These are phyloP conservation scores for Saccharomycopsis synnaedendra DNA, from an alignment of 805 yeast species.

Conservation along the genomic window DNA sequence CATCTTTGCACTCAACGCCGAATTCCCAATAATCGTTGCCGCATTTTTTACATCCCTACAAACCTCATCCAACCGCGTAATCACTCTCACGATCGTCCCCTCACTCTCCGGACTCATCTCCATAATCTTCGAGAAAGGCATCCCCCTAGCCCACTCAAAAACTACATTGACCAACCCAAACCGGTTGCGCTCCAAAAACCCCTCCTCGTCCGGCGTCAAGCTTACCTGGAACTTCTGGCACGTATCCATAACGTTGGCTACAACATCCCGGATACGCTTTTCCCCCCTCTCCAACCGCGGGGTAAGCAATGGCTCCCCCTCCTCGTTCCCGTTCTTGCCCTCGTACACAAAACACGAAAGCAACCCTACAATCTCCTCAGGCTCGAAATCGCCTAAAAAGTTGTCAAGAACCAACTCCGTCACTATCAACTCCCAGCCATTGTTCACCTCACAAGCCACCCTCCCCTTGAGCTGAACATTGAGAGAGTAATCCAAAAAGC, in stretches of 20 bases:
- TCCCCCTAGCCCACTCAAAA: constrained; percentile 97
- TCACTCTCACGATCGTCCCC: constrained; percentile 94
- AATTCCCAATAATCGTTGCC: constrained; percentile 88
- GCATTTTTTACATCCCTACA: constrained; percentile 93
- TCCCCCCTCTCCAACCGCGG: constrained; percentile 74
- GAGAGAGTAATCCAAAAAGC: constrained; percentile 63
- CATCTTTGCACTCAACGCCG: constrained; percentile 83
- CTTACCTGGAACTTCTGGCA: constrained; percentile 61
- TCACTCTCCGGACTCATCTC: constrained; percentile 82
- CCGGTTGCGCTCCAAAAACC: constrained; percentile 70
- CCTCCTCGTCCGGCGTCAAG: constrained; percentile 74
- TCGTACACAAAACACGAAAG: constrained; percentile 89
- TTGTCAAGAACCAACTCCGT: constrained; percentile 88
- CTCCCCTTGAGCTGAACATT: constrained; percentile 78
- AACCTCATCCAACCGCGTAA: constrained; percentile 86
- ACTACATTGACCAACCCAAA: constrained; percentile 90
- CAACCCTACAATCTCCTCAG: constrained; percentile 94
- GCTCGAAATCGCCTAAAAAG: constrained; percentile 84
- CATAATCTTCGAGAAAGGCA: constrained; percentile 85
- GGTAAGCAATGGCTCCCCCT: constrained; percentile 47
- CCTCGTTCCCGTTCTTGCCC: constrained; percentile 51
- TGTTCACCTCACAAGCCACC: constrained; percentile 84
- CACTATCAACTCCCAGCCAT: constrained; percentile 82
- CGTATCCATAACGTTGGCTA: constrained; percentile 46
- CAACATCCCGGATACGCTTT: constrained; percentile 56